Evolutionary conservation across 805 yeast genomes (phyloP), one percentile per base, ranked within the genome.

Genomic region (Kuraishia piskuri): DNA sequence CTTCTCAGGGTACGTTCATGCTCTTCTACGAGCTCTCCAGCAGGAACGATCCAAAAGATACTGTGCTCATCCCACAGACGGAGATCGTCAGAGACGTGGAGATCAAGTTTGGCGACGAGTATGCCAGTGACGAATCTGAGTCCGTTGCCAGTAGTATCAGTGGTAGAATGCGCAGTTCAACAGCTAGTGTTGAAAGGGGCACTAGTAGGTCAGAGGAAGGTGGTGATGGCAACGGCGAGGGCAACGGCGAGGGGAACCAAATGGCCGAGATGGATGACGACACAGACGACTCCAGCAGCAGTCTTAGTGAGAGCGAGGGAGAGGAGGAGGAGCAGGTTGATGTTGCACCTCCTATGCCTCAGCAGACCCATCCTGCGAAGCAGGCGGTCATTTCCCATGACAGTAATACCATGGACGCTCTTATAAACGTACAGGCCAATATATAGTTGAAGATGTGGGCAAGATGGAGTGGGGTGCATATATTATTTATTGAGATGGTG

Each of bases 1-100:
- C 75, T 14, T 82, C 90, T 2, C 94, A 88, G 53, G 97, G 97
- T 24, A 90, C 92, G 0, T 92, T 90, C 59, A 89, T 92, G 96
- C 68, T 92, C 60, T 92, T 92, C 63, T 92, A 92, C 65, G 97
- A 91, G 64, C 67, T 68, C 26, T 62, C 68, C 21, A 53, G 57
- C 7, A 55, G 66, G 25, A 62, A 62, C 52, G 68, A 64, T 53
- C 46, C 53, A 4, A 55, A 51, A 54, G 51, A 49, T 36, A 48
- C 20, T 19, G 10, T 25, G 12, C 21, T 22, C 53, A 78, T 74
- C 54, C 68, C 69, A 26, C 69, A 69, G 54, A 66, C 63, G 46
- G 67, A 62, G 6, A 72, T 66, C 21, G 67, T 63, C 22, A 44
- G 59, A 26, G 65, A 61, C 49, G 57, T 48, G 19, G 57, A 36